These are phyloP conservation scores for Acacia concinna DNA, from an alignment of 331 rosid genomes.

Conservation along the genomic window DNA sequence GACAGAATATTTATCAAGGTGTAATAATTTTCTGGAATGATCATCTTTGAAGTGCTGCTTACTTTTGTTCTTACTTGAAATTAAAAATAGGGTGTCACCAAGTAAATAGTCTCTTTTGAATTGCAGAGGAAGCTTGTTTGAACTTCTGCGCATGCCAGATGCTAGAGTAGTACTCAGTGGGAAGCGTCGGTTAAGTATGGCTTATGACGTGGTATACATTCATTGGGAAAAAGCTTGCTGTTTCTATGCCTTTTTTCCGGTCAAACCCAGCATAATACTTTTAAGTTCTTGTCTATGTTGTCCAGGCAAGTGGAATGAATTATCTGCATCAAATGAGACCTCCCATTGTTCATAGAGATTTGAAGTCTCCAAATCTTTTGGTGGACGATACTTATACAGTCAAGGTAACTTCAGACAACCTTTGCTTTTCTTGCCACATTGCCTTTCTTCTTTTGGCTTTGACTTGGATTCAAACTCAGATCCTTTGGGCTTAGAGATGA, in stretches of 20 bases:
- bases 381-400: conserved; percentile 81
- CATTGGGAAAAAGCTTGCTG: neutral
- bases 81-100: conserved; percentile 18
- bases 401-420: conserved; percentile 53
- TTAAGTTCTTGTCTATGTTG: conserved; percentile 30
- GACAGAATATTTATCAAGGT: conserved; percentile 94
- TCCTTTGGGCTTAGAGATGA: neutral
- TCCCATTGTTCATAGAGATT: conserved; percentile 94
- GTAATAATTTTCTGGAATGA: conserved; percentile 22
- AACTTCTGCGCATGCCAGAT: conserved; percentile 65
- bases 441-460: neutral
- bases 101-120: conserved; percentile 33
- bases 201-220: conserved; percentile 80
- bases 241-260: conserved; percentile 10
- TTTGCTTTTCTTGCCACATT: neutral
- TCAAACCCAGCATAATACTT: conserved; percentile 4
- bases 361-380: conserved; percentile 94
- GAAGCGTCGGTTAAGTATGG: conserved; percentile 79
- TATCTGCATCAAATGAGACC: conserved; percentile 91
- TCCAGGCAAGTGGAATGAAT: conserved; percentile 94
- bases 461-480: neutral
- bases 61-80: conserved; percentile 14
- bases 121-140: conserved; percentile 91
- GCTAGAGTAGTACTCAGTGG: conserved; percentile 61
- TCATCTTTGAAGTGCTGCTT: conserved; percentile 16